A percentile compares a stretch with the other conserved stretches of the same genome.
Conservation (phyloP, 768 basidiomycete genomes). For the Wakefieldia striispora region DNA sequence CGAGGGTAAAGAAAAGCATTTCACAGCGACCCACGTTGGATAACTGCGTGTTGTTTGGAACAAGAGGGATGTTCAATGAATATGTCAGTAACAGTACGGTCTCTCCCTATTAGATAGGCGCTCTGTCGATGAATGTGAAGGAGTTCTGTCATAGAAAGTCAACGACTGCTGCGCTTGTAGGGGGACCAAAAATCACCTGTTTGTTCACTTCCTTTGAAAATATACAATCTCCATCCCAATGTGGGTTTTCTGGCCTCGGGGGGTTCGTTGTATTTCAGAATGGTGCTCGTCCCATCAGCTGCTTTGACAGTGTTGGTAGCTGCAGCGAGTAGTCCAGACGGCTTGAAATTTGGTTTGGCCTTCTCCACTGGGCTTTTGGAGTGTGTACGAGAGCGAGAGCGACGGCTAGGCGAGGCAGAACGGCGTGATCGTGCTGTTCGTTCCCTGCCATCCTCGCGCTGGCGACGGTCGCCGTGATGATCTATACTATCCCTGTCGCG, state of each 20-base stretch:
- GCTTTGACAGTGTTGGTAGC: slow-evolving; percentile 90
- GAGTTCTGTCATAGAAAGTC: slow-evolving; percentile 52
- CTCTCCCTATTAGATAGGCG: slow-evolving; percentile 90
- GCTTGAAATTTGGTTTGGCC: slow-evolving; percentile 84
- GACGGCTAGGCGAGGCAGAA: slow-evolving; percentile 53
- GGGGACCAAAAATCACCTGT: slow-evolving; percentile 57
- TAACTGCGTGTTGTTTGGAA: slow-evolving; percentile 97
- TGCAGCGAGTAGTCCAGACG: slow-evolving; percentile 89
- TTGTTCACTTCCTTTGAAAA: slow-evolving; percentile 95
- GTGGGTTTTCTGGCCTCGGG: slow-evolving; percentile 94
- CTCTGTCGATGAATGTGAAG: slow-evolving; percentile 93
- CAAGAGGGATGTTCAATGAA: slow-evolving; percentile 94
- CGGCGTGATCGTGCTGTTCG: slow-evolving; percentile 40
- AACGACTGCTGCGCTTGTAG: neutral
- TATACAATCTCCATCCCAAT: slow-evolving; percentile 91
- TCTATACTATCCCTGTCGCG: slow-evolving; percentile 41
- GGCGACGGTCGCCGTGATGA: slow-evolving; percentile 29
- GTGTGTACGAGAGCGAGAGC: slow-evolving; percentile 41
- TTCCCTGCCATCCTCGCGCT: slow-evolving; percentile 26
- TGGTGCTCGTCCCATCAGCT: slow-evolving; percentile 70
- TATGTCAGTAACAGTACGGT: slow-evolving; percentile 82
- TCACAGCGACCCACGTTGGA: slow-evolving; percentile 66
- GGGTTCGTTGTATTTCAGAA: slow-evolving; percentile 97
- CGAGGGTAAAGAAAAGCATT: neutral
- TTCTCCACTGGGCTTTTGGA: slow-evolving; percentile 52